Evolutionary conservation across 306 rosid genomes (phyloP), one percentile per base, ranked within the genome.

Genomic region (Trifolium dubium): DNA sequence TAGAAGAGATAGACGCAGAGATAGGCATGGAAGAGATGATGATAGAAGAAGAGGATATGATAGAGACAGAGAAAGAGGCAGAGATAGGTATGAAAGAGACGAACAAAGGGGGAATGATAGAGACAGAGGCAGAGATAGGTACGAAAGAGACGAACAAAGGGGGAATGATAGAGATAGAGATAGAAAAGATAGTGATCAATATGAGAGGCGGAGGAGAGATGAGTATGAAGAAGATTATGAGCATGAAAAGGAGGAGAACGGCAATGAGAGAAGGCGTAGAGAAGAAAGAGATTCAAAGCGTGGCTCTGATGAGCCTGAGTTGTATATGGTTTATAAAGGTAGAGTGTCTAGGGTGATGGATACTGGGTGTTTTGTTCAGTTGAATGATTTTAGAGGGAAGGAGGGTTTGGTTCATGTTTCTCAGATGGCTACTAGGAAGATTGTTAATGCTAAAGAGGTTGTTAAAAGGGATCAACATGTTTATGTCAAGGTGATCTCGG

Each of bases 361-460:
- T 50, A 85, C 89, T 0, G 96, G 98, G 28, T 89, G 96, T 79
- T 92, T 92, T 72, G 98, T 92, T 15, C 96, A 89, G 77, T 40
- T 92, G 56, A 86, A 60, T 11, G 96, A 92, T 51, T 79, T 88
- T 9, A 88, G 88, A 72, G 98, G 96, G 40, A 92, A 89, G 72
- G 98, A 92, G 71, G 98, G 96, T 46, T 83, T 92, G 83, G 98
- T 92, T 29, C 98, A 92, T 29, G 93, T 89, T 50, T 92, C 96
- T 0, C 98, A 92, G 85, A 89, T 92, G 17, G 97, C 97, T 0
- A 89, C 89, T 11, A 67, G 93, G 34, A 83, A 96, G 78, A 83
- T 92, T 47, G 39, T 55, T 32, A 92, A 87, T 80, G 98, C 92
- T 13, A 92, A 92, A 79, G 98, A 89, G 18, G 88, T 88, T 41